These are phyloP conservation scores for Pisolithus albus DNA, from an alignment of 768 basidiomycete genomes.

Conservation along the genomic window DNA sequence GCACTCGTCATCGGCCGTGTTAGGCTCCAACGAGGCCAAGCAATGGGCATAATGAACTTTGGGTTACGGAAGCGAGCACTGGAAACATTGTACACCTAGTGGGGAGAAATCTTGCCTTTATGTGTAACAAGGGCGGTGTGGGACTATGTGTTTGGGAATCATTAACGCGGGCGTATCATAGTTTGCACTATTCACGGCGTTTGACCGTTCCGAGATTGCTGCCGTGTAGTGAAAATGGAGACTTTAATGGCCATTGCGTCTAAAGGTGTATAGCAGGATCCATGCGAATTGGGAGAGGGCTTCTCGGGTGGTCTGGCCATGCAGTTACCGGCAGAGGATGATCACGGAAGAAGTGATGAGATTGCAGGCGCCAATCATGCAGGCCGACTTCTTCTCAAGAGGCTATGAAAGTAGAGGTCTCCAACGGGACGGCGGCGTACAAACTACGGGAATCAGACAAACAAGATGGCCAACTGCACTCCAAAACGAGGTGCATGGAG, in stretches of 20 bases:
- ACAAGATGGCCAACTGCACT: too few species aligned
- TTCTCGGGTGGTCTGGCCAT: too few species aligned
- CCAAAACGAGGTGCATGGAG: too few species aligned
- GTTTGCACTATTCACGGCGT: background rate
- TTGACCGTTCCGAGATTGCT: background rate
- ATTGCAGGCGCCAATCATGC: background rate
- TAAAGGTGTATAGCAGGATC: too few species aligned
- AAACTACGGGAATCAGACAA: too few species aligned
- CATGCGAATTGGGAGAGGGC: too few species aligned
- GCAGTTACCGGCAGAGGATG: background rate
- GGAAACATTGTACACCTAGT: background rate
- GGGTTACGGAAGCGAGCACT: background rate
- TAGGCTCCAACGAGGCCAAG: background rate
- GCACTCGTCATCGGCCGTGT: conserved; percentile 1
- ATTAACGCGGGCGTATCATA: background rate
- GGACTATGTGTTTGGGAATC: background rate
- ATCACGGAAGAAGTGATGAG: background rate
- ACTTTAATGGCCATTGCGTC: background rate
- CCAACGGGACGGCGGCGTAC: too few species aligned
- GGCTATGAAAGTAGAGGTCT: too few species aligned
- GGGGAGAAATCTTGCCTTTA: background rate
- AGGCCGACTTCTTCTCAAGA: too few species aligned
- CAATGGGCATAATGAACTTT: background rate
- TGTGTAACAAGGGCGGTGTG: conserved; percentile 3
- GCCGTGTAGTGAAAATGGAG: background rate